phyloP scores from a whole-genome alignment of 1,139 yeast genomes.

The Suhomyces anneliseae region DNA sequence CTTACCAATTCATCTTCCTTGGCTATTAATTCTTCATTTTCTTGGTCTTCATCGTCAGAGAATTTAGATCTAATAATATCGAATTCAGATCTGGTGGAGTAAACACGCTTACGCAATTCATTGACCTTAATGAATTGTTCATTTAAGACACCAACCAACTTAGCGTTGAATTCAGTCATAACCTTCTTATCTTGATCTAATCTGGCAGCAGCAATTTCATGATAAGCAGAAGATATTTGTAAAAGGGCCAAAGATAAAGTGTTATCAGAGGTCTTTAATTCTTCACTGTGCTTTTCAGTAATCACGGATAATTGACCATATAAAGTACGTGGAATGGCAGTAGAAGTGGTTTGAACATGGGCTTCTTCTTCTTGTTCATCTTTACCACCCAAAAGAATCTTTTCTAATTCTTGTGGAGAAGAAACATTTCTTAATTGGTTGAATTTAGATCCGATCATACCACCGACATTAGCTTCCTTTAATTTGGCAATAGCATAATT shows the following conservation, averaged over 20 bases:
- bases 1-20: constrained; percentile 77
- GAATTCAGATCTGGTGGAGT: constrained; percentile 65
- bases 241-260: constrained; percentile 56
- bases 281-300: constrained; percentile 38
- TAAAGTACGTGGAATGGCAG: constrained; percentile 43
- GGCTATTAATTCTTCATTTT: constrained; percentile 57
- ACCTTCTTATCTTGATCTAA: constrained; percentile 66
- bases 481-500: constrained; percentile 44
- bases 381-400: constrained; percentile 34
- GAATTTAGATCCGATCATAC: constrained; percentile 53
- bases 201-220: constrained; percentile 60
- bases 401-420: constrained; percentile 65
- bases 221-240: constrained; percentile 57
- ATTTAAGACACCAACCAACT: constrained; percentile 51
- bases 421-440: constrained; percentile 60
- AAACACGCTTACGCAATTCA: constrained; percentile 65
- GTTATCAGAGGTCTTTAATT: constrained; percentile 42
- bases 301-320: constrained; percentile 44
- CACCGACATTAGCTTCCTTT: constrained; percentile 64
- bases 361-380: constrained; percentile 20
- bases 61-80: constrained; percentile 58
- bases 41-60: constrained; percentile 33
- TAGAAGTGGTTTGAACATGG: constrained; percentile 33
- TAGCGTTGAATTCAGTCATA: constrained; percentile 54
- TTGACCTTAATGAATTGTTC: constrained; percentile 61